These are phyloP conservation scores for Mucor saturninus DNA, from an alignment of 371 early-diverging fungal genomes.

Conservation along the genomic window DNA sequence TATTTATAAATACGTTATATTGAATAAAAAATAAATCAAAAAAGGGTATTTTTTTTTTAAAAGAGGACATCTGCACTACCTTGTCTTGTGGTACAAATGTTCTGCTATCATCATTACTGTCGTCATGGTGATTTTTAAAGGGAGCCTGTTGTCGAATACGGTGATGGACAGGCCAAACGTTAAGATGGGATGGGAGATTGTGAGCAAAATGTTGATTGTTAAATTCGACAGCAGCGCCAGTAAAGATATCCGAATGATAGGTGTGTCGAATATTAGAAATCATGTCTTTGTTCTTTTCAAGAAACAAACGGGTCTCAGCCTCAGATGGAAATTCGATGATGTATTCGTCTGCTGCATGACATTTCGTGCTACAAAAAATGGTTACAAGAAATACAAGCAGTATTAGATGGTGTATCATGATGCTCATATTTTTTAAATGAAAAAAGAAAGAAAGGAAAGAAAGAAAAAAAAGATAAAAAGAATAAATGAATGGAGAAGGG, in stretches of 20 bases:
- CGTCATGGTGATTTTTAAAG: neutral
- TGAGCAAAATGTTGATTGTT: constrained; percentile 19
- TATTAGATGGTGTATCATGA: neutral
- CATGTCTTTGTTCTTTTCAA: constrained; percentile 6
- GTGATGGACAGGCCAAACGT: constrained; percentile 39
- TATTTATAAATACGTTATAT: neutral
- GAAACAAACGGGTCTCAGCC: constrained; percentile 3
- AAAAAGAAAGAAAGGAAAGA: neutral
- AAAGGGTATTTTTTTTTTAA: neutral
- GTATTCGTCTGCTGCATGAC: constrained; percentile 5
- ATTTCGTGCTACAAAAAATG: neutral
- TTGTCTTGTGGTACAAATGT: constrained; percentile 20
- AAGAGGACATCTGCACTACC: neutral
- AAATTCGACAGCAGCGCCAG: constrained; percentile 38
- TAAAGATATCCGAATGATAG: constrained; percentile 36
- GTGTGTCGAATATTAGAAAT: constrained; percentile 25
- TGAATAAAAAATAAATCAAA: neutral
- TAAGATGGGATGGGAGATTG: constrained; percentile 4
- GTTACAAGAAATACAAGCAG: neutral
- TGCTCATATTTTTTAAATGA: neutral
- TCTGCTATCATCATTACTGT: neutral
- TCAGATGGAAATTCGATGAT: constrained; percentile 22
- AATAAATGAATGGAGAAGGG: too few relatives aligned
- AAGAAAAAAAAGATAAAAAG: neutral
- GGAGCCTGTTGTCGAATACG: constrained; percentile 26